These are phyloP conservation scores for Rhododendron kiyosumense DNA, from an alignment of 148 eudicot species.

Conservation along the genomic window DNA sequence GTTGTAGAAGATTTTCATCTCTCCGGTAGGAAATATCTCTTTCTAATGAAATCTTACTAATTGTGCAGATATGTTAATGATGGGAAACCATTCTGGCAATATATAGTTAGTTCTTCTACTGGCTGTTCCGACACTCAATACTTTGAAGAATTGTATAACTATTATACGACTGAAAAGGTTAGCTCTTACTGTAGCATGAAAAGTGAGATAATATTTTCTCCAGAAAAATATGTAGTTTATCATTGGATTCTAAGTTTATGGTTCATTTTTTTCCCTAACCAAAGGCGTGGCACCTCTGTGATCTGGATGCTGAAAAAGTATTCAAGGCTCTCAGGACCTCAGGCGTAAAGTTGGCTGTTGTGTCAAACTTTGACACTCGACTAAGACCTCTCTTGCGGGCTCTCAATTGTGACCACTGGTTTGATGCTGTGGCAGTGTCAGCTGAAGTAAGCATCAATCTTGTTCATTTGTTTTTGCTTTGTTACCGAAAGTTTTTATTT, in stretches of 20 bases:
- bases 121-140: constrained; percentile 88
- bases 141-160: constrained; percentile 92
- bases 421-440: constrained; percentile 97
- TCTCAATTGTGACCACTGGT: constrained; percentile 93
- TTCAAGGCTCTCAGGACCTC: constrained; percentile 66
- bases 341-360: constrained; percentile 86
- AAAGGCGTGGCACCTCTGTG: constrained; percentile 99
- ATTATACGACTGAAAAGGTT: constrained; percentile 89
- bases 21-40: neutral
- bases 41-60: neutral
- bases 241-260: constrained; percentile 1
- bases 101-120: constrained; percentile 87
- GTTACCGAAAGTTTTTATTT: neutral
- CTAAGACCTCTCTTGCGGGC: constrained; percentile 77
- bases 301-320: constrained; percentile 84
- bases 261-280: neutral
- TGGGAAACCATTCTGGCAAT: constrained; percentile 95
- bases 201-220: neutral
- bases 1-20: neutral
- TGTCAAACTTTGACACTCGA: constrained; percentile 91
- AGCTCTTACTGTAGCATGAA: constrained; percentile 2
- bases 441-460: constrained; percentile 62
- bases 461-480: neutral
- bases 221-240: neutral
- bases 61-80: constrained; percentile 85